phyloP scores from a whole-genome alignment of 495 filamentous ascomycete species.

The Aspergillus steynii region DNA sequence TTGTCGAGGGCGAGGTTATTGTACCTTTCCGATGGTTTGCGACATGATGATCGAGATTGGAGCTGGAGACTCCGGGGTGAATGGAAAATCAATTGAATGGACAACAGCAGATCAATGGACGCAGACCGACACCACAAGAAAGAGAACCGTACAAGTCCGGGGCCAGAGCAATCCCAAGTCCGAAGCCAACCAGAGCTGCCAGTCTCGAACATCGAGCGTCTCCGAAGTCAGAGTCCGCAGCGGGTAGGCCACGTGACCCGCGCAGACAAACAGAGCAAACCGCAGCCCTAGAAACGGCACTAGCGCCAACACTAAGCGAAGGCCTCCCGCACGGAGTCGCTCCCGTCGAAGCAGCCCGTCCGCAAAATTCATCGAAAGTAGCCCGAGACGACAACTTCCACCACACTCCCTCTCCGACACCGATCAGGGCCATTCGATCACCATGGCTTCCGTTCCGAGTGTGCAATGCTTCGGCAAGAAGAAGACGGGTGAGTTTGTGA shows the following conservation, averaged over 20 bases:
- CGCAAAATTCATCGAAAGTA: conserved; percentile 10
- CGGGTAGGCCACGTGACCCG: conserved; percentile 11
- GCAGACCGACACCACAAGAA: neutral
- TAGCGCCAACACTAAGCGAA: conserved; percentile 47
- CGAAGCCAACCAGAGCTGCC: neutral
- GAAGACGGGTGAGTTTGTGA: conserved; percentile 64
- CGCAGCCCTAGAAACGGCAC: conserved; percentile 19
- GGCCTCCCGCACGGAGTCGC: conserved; percentile 38
- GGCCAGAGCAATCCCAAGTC: neutral
- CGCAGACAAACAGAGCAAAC: conserved; percentile 27
- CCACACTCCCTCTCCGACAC: conserved; percentile 49
- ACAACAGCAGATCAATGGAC: neutral
- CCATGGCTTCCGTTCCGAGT: conserved; percentile 78
- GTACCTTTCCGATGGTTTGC: conserved; percentile 49
- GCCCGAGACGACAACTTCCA: conserved; percentile 20
- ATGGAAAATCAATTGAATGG: neutral
- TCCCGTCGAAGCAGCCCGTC: conserved; percentile 2
- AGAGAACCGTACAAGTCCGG: too few species aligned
- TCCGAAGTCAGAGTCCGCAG: neutral
- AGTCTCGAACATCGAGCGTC: neutral
- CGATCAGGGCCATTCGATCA: conserved; percentile 50
- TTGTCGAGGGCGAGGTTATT: neutral
- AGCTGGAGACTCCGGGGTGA: neutral
- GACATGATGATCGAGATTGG: conserved; percentile 33
- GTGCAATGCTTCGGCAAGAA: conserved; percentile 96